Evolutionary conservation across 306 rosid species (phyloP), one percentile per base, ranked within the genome.

Genomic region (Citrullus mucosospermus): DNA sequence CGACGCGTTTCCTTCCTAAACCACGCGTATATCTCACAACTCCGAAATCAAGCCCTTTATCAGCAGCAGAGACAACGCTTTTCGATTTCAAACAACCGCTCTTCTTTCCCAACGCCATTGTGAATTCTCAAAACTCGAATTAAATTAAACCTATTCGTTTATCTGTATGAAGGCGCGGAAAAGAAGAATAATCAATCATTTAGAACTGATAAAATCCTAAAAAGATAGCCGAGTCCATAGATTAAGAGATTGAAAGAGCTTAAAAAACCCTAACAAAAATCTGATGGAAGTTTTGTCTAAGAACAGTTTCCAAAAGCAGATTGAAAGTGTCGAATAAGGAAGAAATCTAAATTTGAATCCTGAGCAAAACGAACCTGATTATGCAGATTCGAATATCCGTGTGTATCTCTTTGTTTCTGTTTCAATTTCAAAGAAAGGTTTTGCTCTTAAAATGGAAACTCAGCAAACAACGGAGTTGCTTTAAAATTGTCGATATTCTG

Each of bases 1-100:
- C 87, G 60, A 92, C 68, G 82, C 97, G 88, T 75, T 91, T 93
- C 83, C 89, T 28, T 87, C 87, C 90, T 82, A 5, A 85, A 43
- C 22, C 84, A 54, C 86, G 83, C 9, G 89, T 16, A 44, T 46
- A 88, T 59, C 82, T 81, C 43, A 87, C 90, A 66, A 79, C 80
- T 82, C 86, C 90, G 84, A 83, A 78, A 48, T 78, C 79, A 62
- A 85, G 66, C 39, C 75, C 82, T 5, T 25, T 62, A 32, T 81
- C 60, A 1, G 72, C 71, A 54, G 77, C 80, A 43, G 75, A 41
- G 16, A 16, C 68, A 71, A 63, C 57, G 57, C 72, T 79, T 81
- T 79, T 83, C 55, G 80, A 67, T 54, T 77, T 81, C 78, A 77
- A 79, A 67, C 68, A 75, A 82, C 59, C 63, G 18, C 30, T 20